Evolutionary conservation across 768 basidiomycete species (phyloP).

Genomic region (Boletus pseudo-olivaceus): DNA sequence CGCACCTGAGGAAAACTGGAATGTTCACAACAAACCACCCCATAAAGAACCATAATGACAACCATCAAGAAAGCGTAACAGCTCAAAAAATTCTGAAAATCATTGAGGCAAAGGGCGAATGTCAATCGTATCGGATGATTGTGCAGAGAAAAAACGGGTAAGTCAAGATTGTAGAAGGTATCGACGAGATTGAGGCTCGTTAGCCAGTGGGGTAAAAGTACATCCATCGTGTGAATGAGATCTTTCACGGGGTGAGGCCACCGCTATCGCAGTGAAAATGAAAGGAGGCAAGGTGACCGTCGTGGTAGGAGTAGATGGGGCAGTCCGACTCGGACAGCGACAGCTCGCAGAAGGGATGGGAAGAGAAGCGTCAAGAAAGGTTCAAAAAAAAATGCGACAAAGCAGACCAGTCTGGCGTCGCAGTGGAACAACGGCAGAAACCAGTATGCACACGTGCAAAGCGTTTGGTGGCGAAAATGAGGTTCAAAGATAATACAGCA

Average conservation of each 20-base stretch:
- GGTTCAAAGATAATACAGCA: conserved; percentile 22
- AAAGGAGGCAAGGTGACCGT: background rate
- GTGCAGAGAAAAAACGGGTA: background rate
- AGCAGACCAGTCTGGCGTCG: conserved; percentile 28
- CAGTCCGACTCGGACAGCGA: conserved; percentile 10
- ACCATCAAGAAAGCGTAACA: background rate
- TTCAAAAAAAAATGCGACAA: conserved; percentile 12
- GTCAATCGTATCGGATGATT: background rate
- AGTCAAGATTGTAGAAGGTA: conserved; percentile 18
- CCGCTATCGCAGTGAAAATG: background rate
- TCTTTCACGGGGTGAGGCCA: conserved; percentile 16
- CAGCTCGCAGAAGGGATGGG: background rate
- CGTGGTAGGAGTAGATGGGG: background rate
- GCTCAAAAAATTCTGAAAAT: background rate
- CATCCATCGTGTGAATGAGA: conserved; percentile 13
- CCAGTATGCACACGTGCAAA: conserved; percentile 18
- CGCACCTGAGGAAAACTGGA: background rate
- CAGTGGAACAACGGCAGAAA: conserved; percentile 20
- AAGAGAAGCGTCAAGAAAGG: background rate
- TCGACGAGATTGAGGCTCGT: conserved; percentile 37
- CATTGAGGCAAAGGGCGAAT: background rate
- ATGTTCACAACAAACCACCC: background rate
- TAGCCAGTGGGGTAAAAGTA: conserved; percentile 28
- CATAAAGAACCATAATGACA: background rate
- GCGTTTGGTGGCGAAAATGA: background rate